Conservation (phyloP, 2,329 filamentous ascomycete genomes). For the Beauveria medogensis region DNA sequence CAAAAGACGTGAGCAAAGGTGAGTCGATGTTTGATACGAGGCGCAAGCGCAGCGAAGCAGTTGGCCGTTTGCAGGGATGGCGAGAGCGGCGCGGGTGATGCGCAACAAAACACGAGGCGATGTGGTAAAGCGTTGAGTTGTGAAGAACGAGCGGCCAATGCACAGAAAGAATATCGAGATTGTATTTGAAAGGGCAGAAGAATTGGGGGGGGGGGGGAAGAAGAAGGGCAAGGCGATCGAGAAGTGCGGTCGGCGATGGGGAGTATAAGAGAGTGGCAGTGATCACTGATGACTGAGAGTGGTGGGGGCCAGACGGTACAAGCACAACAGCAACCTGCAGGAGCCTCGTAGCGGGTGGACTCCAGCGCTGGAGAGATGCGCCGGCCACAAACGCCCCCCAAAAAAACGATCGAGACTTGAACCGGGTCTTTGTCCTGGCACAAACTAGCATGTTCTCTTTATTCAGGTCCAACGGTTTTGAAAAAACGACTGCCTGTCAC, state of each 20-base stretch:
- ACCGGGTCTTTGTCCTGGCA: too few species aligned
- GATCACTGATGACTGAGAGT: neutral
- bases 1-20: neutral
- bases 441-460: too few species aligned
- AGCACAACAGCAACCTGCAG: neutral
- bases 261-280: slow-evolving; percentile 5
- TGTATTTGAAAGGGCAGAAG: neutral
- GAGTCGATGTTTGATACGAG: neutral
- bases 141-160: neutral
- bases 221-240: neutral
- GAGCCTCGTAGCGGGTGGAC: neutral
- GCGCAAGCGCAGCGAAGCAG: neutral
- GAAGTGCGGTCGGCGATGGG: slow-evolving; percentile 8
- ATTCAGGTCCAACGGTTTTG: too few species aligned
- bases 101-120: neutral
- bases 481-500: too few species aligned
- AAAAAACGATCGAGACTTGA: too few species aligned
- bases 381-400: neutral
- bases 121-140: neutral
- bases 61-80: slow-evolving; percentile 1
- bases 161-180: neutral
- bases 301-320: slow-evolving; percentile 9
- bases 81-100: neutral
- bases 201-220: neutral
- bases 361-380: neutral